Percentiles rank a stretch among this genome's conserved stretches.
These are phyloP conservation scores for Zasmidium citrigriseum DNA, from an alignment of 2,329 filamentous ascomycete species.

Conservation along the genomic window DNA sequence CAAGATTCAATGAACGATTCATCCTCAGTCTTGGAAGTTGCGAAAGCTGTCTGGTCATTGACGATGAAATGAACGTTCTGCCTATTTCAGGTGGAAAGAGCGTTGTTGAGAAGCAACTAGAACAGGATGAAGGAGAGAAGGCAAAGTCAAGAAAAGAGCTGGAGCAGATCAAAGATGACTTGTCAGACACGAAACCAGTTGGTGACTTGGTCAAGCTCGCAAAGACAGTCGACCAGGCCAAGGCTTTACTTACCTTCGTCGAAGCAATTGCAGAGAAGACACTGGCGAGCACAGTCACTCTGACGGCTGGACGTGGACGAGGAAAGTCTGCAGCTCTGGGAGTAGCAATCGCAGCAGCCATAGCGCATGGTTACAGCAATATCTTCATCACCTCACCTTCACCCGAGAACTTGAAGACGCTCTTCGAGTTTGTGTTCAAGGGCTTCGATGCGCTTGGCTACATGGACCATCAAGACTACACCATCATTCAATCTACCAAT, in stretches of 20 bases:
- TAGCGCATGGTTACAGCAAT: constrained; percentile 97
- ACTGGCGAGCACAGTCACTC: constrained; percentile 83
- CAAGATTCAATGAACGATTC: constrained; percentile 96
- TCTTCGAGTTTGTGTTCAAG: constrained; percentile 98
- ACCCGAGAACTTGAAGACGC: constrained; percentile 95
- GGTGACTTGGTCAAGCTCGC: constrained; percentile 82
- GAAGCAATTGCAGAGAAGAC: constrained; percentile 97
- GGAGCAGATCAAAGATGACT: constrained; percentile 80
- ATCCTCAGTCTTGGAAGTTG: constrained; percentile 94
- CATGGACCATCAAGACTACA: constrained; percentile 93
- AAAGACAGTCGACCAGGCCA: constrained; percentile 91
- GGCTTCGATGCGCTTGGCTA: constrained; percentile 95
- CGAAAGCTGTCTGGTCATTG: constrained; percentile 90
- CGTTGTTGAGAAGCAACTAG: constrained; percentile 78
- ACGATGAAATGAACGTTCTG: constrained; percentile 95
- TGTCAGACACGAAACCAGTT: constrained; percentile 82
- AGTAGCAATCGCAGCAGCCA: constrained; percentile 87
- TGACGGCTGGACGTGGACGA: constrained; percentile 91
- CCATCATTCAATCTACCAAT: constrained; percentile 96
- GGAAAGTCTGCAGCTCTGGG: constrained; percentile 97
- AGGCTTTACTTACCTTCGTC: constrained; percentile 93
- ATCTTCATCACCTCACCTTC: constrained; percentile 98
- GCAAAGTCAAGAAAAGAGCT: constrained; percentile 73
- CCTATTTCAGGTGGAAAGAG: constrained; percentile 95
- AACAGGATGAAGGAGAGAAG: constrained; percentile 73